Base-by-base conservation (phyloP, 306 rosid species). In the Rubus idaeus region DNA sequence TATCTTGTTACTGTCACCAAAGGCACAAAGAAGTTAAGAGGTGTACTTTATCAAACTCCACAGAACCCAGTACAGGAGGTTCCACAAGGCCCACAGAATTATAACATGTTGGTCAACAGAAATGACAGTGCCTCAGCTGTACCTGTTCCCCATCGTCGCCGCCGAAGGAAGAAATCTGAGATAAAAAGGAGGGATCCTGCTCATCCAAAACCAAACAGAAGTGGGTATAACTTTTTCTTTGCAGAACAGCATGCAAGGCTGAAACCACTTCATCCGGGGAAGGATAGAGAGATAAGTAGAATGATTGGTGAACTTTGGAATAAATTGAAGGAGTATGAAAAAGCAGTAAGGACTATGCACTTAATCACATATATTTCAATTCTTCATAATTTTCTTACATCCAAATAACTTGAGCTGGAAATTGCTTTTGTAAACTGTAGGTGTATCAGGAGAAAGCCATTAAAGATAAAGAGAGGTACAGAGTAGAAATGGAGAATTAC, bases 281-380 rank as follows among this genome's bases (percentile, higher is more conserved):
- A 85, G 77, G 99, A 92, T 83, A 82, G 97, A 63, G 97, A 90
- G 74, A 92, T 95, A n/a, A 89, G 97, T 68, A 88, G 91, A 86
- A 91, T 86, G 88, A 95, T 95, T 26, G 99, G 92, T 57, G 97
- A 95, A 49, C 93, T 90, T 13, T 92, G 99, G 99, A 92, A 89
- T 88, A 95, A 92, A 68, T 78, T 92, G 68, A 80, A 78, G 0
- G 91, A 88, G 35, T 44, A 90, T 0, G 93, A 90, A 41, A 95
- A 87, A 86, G 61, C 85, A 13, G 99, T 92, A 80, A 83, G 94
- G 26, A 74, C 40, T 61, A 58, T 61, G 30, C 67, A 62, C 67
- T 2, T 35, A 30, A 62, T 50, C 52, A 20, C 5, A 39, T 60
- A 21, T 17, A 20, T 52, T 67, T 16, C 30, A 44, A 75, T 63